A percentile compares a stretch with the other conserved stretches of the same genome.
These are phyloP conservation scores for Metschnikowia vanudenii DNA, from an alignment of 805 yeast species.

Conservation along the genomic window DNA sequence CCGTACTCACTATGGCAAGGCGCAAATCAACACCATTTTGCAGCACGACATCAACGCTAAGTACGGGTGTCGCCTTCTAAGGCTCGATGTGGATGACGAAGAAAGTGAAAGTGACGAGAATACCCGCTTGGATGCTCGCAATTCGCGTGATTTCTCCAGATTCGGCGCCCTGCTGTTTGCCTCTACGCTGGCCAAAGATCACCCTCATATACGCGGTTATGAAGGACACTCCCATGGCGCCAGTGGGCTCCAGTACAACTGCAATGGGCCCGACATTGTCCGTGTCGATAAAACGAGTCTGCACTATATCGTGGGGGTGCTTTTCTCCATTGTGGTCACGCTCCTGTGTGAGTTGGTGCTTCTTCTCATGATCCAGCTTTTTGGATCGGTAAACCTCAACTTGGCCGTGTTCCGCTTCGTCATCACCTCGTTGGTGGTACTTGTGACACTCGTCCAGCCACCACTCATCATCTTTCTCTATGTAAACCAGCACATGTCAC, in stretches of 20 bases:
- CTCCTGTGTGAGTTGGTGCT: conserved; percentile 33
- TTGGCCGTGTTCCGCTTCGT: conserved; percentile 39
- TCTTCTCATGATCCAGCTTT: conserved; percentile 38
- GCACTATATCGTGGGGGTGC: conserved; percentile 21
- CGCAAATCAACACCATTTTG: conserved; percentile 28
- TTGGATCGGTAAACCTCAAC: conserved; percentile 21
- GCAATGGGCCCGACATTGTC: background rate
- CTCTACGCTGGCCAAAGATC: background rate
- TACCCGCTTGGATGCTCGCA: background rate
- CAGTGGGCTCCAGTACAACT: background rate
- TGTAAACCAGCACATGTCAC: conserved; percentile 28
- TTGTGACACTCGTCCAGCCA: conserved; percentile 47
- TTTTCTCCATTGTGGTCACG: conserved; percentile 32
- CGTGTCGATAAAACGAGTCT: background rate
- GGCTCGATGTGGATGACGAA: conserved; percentile 20
- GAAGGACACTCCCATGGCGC: background rate
- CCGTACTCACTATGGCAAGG: conserved; percentile 19
- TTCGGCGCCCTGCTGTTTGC: background rate
- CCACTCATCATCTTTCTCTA: conserved; percentile 33
- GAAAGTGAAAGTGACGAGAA: conserved; percentile 6
- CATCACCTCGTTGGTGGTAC: conserved; percentile 36
- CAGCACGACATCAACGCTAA: conserved; percentile 18
- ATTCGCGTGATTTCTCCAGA: background rate
- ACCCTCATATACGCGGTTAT: background rate
- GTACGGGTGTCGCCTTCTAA: conserved; percentile 17